A percentile compares a stretch with the other conserved stretches of the same genome.
Conservation (phyloP, 176 grass and related monocot species). For the Thalia dealbata region DNA sequence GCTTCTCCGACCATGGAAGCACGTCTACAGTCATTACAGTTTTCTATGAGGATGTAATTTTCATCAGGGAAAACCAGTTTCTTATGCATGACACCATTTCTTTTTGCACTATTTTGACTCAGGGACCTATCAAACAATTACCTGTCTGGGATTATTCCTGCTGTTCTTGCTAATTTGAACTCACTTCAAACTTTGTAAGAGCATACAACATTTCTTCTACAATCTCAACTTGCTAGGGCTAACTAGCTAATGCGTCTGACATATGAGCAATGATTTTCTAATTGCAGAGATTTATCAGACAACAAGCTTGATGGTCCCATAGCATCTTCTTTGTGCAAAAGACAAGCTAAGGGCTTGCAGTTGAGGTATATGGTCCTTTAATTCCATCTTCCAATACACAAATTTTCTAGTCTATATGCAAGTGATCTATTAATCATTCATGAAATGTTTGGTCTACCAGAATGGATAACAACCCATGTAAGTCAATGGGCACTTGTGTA, state of each 20-base stretch:
- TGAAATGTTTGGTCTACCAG: neutral
- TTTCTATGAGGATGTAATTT: neutral
- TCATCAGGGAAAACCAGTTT: neutral
- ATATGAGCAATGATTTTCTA: neutral
- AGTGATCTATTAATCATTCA: neutral
- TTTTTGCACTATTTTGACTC: slow-evolving; percentile 7
- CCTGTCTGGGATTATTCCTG: slow-evolving; percentile 44
- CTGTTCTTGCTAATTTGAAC: slow-evolving; percentile 39
- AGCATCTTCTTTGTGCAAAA: slow-evolving; percentile 32
- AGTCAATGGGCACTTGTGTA: neutral
- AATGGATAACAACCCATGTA: neutral
- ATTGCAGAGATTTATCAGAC: slow-evolving; percentile 56
- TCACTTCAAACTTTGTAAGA: slow-evolving; percentile 54
- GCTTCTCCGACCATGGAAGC: neutral
- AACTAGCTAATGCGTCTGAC: neutral
- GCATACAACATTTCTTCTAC: neutral
- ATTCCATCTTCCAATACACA: neutral
- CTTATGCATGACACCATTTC: neutral
- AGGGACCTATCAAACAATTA: slow-evolving; percentile 66
- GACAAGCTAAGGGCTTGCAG: slow-evolving; percentile 24
- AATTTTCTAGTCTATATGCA: neutral
- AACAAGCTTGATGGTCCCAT: slow-evolving; percentile 39
- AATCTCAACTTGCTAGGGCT: neutral
- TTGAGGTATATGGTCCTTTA: slow-evolving; percentile 36
- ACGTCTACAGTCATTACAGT: neutral